Evolutionary conservation across 106 monocot species (phyloP).

Genomic region (Allium sativum): DNA sequence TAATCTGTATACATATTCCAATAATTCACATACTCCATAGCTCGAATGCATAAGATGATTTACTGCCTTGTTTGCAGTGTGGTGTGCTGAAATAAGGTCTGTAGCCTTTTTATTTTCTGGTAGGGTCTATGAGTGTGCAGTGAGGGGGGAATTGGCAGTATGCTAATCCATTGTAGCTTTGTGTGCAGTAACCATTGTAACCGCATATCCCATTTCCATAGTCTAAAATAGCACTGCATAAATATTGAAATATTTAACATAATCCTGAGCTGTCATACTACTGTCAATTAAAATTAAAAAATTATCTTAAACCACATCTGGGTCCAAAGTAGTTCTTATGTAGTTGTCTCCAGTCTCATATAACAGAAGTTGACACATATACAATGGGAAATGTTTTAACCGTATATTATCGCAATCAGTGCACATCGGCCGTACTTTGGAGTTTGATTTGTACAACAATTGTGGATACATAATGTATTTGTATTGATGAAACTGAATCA

Average conservation of each 20-base stretch:
- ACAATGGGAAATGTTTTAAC: too few species aligned
- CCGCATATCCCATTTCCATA: constrained; percentile 28
- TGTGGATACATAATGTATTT: too few species aligned
- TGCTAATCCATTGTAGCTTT: neutral
- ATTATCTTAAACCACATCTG: too few species aligned
- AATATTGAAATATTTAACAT: neutral
- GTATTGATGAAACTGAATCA: too few species aligned
- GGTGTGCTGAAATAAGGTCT: constrained; percentile 17
- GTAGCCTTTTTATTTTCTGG: constrained; percentile 31
- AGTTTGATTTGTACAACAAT: too few species aligned
- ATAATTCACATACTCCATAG: neutral
- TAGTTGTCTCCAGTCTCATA: too few species aligned
- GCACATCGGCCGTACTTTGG: too few species aligned
- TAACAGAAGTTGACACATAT: too few species aligned
- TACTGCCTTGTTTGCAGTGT: constrained; percentile 19
- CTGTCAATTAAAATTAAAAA: too few species aligned
- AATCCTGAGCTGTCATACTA: too few species aligned
- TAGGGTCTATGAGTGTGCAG: constrained; percentile 16
- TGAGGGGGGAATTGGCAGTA: constrained; percentile 22
- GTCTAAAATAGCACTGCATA: neutral
- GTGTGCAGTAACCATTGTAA: constrained; percentile 31
- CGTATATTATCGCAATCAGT: too few species aligned
- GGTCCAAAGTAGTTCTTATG: too few species aligned
- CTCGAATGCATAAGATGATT: constrained; percentile 1
- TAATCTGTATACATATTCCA: neutral